Base-by-base conservation (phyloP, 768 basidiomycete genomes). In the Trametes sanguinea region DNA sequence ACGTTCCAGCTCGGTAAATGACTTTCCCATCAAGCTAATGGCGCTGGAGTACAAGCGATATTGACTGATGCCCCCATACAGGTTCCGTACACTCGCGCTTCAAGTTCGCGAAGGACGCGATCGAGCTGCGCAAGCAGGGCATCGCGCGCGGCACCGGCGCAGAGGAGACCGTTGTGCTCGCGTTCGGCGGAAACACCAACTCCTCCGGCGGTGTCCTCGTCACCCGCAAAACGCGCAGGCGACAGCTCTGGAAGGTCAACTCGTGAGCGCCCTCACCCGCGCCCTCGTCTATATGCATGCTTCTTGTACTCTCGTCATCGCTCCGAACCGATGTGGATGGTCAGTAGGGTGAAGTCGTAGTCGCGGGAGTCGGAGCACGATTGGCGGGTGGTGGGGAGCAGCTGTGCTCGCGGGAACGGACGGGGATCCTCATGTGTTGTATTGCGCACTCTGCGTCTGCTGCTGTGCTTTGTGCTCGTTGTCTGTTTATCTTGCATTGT, bases 161-260 rank as follows among this genome's bases (percentile, higher is more conserved):
- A 62, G 90, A 92, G 74, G 93, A 95, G 76, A 92, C 90, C n/a
- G 93, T 95, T 45, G 93, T 96, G 54, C 80, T 95, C 67, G 92
- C 92, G 40, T 94, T 95, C 76, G 90, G 90, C 60, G 89, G 86
- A 63, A 81, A 79, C 67, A 86, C 80, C 66, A 80, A 79, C 74
- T 86, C 80, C 53, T 85, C 82, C 60, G 92, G 87, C 69, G 85
- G 89, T 57, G 92, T 95, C 67, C 91, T 94, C 74, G 82, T 96
- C 71, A 94, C 93, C 48, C 85, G 92, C 66, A 94, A 95, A 77
- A 78, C 88, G 79, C 89, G 88, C 76, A 76, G 74, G 66, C 72
- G 74, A 40, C 72, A 77, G 51, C 69, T 82, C 44, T 81, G 75
- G 75, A 79, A 81, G 75, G 78, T 81, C 51, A 72, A 69, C 65